Evolutionary conservation across 306 rosid species (phyloP).

Genomic region (Argentina anserina): DNA sequence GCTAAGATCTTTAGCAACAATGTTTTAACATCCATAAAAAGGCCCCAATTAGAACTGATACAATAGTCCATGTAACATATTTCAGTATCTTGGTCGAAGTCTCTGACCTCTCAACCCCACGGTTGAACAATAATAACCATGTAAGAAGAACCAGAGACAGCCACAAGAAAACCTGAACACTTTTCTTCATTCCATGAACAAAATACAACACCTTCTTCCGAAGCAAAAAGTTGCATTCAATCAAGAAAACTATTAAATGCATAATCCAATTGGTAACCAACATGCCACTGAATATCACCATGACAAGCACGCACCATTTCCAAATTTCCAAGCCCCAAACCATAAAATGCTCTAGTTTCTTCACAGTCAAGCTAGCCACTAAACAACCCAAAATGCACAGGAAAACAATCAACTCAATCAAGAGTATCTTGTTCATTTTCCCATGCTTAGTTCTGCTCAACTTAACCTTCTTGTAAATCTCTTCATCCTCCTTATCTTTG

Average conservation of each 20-base stretch:
- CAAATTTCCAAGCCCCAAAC: slow-evolving; percentile 68
- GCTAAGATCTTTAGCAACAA: slow-evolving; percentile 64
- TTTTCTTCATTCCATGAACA: slow-evolving; percentile 88
- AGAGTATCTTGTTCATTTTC: slow-evolving; percentile 37
- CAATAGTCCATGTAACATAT: slow-evolving; percentile 65
- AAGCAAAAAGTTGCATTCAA: slow-evolving; percentile 75
- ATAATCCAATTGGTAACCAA: slow-evolving; percentile 72
- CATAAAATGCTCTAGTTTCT: slow-evolving; percentile 13
- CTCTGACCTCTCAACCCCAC: slow-evolving; percentile 42
- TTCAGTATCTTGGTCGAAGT: slow-evolving; percentile 37
- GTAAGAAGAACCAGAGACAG: slow-evolving; percentile 58
- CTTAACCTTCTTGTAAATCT: slow-evolving; percentile 52
- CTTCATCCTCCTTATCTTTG: slow-evolving; percentile 59
- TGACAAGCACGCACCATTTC: slow-evolving; percentile 80
- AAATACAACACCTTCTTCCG: slow-evolving; percentile 81
- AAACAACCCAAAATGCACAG: slow-evolving; percentile 43
- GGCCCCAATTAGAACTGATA: slow-evolving; percentile 66
- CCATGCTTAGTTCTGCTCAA: slow-evolving; percentile 44
- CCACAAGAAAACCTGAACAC: slow-evolving; percentile 73
- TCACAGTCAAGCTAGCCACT: slow-evolving; percentile 51
- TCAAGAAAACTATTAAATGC: slow-evolving; percentile 63
- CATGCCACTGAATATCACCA: slow-evolving; percentile 78
- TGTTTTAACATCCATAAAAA: slow-evolving; percentile 67
- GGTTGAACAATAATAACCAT: slow-evolving; percentile 61
- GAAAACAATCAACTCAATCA: slow-evolving; percentile 46